phyloP scores from a whole-genome alignment of 1,139 yeast species.

The Yamadazyma siamensis region DNA sequence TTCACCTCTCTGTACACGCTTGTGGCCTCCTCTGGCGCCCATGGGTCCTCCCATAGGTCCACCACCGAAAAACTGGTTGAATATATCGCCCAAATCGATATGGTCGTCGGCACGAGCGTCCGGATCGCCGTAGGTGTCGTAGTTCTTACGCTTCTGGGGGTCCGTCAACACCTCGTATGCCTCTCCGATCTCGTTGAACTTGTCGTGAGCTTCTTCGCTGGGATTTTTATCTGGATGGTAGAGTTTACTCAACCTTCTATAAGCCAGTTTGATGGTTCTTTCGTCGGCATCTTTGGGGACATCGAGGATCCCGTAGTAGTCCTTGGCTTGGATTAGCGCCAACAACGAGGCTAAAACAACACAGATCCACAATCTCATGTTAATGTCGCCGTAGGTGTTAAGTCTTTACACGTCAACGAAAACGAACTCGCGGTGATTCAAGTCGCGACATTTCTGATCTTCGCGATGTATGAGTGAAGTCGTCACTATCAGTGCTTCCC shows the following conservation, averaged over 20 bases:
- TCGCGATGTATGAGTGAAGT: too few relatives aligned
- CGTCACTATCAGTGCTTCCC: slow-evolving; percentile 68
- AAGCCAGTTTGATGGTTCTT: slow-evolving; percentile 82
- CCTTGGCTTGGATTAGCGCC: slow-evolving; percentile 16
- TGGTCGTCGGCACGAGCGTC: slow-evolving; percentile 47
- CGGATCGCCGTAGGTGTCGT: slow-evolving; percentile 82
- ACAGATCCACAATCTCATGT: slow-evolving; percentile 6
- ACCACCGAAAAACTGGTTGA: slow-evolving; percentile 74
- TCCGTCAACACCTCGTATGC: slow-evolving; percentile 89
- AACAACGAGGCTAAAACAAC: slow-evolving; percentile 7
- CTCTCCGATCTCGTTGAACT: slow-evolving; percentile 86
- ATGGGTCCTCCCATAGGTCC: slow-evolving; percentile 42
- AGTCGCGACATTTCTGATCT: too few relatives aligned
- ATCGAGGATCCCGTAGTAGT: slow-evolving; percentile 55
- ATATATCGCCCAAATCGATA: slow-evolving; percentile 62
- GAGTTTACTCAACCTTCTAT: slow-evolving; percentile 76
- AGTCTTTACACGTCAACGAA: neutral
- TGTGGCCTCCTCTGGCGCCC: slow-evolving; percentile 27
- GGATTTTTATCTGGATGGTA: slow-evolving; percentile 95
- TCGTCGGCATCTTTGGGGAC: slow-evolving; percentile 67
- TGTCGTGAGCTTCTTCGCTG: slow-evolving; percentile 77
- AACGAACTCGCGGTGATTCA: too few relatives aligned
- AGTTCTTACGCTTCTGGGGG: slow-evolving; percentile 63
- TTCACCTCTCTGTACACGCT: slow-evolving; percentile 56
- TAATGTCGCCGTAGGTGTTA: neutral